Evolutionary conservation across 805 yeast genomes (phyloP), one percentile per base, ranked within the genome.

Genomic region (Metschnikowia borealis): DNA sequence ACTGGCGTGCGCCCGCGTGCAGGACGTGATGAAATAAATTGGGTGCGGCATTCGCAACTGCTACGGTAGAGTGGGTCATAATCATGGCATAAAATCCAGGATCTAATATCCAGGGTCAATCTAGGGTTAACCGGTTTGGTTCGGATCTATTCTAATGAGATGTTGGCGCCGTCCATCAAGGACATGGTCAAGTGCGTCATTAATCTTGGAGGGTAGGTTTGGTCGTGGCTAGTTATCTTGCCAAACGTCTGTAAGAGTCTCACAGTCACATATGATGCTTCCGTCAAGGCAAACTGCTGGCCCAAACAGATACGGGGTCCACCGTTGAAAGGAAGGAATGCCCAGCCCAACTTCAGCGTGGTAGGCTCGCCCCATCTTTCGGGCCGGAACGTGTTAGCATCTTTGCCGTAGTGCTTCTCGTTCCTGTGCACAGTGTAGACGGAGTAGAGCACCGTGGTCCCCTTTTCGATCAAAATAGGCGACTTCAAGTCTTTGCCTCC

Each of bases 391-490:
- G 54, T 70, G n/a, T 58, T 53, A 20, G 78, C 73, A 47, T 78
- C 79, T 40, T 66, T 60, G 43, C 83, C 82, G 68, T 70, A 78
- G 57, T 62, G 58, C 10, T 44, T 41, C 50, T 48, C 49, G 40
- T 46, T 32, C 52, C 80, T 71, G 57, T 79, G 83, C 57, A 77
- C 70, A 14, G 71, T 60, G 54, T 69, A 71, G 15, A 74, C 60
- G 10, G 52, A 43, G 60, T 74, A 78, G 36, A 63, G 63, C 21
- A 77, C 73, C 15, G 61, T 63, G 20, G 69, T 65, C 38, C 80
- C 82, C 63, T 77, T 76, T 44, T 65, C 65, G 17, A 78, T 65
- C 47, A 70, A 65, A 2, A 77, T 53, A 13, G 80, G 80, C 41
- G 60, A 43, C 26, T 44, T 54, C 17, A 60, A 64, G 52, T 77